Base-by-base conservation (phyloP, 345 rosid species). In the Kandelia obovata region DNA sequence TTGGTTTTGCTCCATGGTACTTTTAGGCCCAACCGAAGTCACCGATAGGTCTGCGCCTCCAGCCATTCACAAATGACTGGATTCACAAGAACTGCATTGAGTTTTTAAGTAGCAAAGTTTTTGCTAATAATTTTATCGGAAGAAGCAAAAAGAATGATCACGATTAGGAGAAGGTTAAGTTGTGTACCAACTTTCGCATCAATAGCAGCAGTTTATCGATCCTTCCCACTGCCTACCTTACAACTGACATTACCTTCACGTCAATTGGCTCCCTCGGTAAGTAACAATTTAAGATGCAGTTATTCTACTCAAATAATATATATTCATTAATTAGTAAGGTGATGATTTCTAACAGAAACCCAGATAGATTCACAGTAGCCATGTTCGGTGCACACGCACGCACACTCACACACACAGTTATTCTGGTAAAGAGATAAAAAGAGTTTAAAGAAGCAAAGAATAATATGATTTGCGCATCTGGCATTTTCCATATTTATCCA, bases 141-240 rank as follows among this genome's bases (percentile, higher is more conserved):
- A 72, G 78, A 81, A 82, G 76, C 81, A 73, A 82, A 91, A 86
- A 81, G 96, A 82, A 85, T 85, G 96, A 88, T 79, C 74, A 67
- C 39, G 80, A 72, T 87, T 89, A 91, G 98, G 90, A 88, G 91
- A 81, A 73, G 75, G 73, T 85, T 91, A 91, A 88, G 98, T 92
- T 72, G 74, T 49, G 74, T 49, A 86, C 83, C 90, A 80, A 85
- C 75, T 73, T 75, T 67, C 10, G 71, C 77, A 72, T 78, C 78
- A 71, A 64, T 63, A 69, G 13, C 73, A 72, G 39, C 71, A 66
- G 34, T 71, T 64, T 65, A 63, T 61, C 43, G 53, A 58, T 64
- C 52, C 70, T 64, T 84, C 53, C 43, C 77, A 67, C 81, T 75
- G 82, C 96, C 90, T 79, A 89, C 81, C 73, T 78, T 74, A 79